Percentiles rank a stretch among this genome's conserved stretches.
Evolutionary conservation across 208 protist species (phyloP).

Genomic region (Crithidia brevicula): DNA sequence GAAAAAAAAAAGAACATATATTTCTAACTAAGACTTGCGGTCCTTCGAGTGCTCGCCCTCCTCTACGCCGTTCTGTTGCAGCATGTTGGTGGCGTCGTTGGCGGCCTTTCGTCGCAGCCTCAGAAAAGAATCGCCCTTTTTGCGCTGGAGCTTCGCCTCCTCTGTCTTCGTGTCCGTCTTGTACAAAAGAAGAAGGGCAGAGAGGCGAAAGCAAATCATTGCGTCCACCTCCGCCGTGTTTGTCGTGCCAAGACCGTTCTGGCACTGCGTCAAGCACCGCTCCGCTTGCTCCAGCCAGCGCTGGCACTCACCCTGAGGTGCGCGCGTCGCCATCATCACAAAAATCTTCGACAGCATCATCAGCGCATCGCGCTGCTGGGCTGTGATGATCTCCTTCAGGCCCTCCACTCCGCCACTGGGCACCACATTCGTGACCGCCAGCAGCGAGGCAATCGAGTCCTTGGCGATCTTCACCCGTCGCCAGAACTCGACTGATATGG

Average conservation of each 20-base stretch:
- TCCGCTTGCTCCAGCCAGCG: slow-evolving; percentile 81
- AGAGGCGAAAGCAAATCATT: slow-evolving; percentile 73
- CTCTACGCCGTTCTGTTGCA: slow-evolving; percentile 50
- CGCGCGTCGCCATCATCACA: slow-evolving; percentile 85
- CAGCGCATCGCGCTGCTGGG: slow-evolving; percentile 81
- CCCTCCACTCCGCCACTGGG: slow-evolving; percentile 64
- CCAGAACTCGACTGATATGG: slow-evolving; percentile 80
- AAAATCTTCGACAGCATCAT: slow-evolving; percentile 75
- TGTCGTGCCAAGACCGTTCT: slow-evolving; percentile 41
- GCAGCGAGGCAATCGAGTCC: slow-evolving; percentile 74
- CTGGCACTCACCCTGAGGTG: slow-evolving; percentile 63
- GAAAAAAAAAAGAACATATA: slow-evolving; percentile 20
- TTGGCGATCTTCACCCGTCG: slow-evolving; percentile 78
- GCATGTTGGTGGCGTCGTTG: slow-evolving; percentile 14
- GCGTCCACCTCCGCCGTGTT: slow-evolving; percentile 53
- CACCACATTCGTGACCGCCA: slow-evolving; percentile 69
- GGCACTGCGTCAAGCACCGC: slow-evolving; percentile 78
- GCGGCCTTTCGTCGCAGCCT: slow-evolving; percentile 19
- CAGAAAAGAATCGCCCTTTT: slow-evolving; percentile 52
- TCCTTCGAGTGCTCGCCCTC: slow-evolving; percentile 36
- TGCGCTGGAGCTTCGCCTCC: slow-evolving; percentile 57
- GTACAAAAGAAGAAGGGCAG: slow-evolving; percentile 72
- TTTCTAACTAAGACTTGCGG: slow-evolving; percentile 17
- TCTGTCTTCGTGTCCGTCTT: slow-evolving; percentile 61
- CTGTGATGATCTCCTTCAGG: slow-evolving; percentile 63